These are phyloP conservation scores for Geranomyces variabilis DNA, from an alignment of 192 early-diverging fungal species.

Conservation along the genomic window DNA sequence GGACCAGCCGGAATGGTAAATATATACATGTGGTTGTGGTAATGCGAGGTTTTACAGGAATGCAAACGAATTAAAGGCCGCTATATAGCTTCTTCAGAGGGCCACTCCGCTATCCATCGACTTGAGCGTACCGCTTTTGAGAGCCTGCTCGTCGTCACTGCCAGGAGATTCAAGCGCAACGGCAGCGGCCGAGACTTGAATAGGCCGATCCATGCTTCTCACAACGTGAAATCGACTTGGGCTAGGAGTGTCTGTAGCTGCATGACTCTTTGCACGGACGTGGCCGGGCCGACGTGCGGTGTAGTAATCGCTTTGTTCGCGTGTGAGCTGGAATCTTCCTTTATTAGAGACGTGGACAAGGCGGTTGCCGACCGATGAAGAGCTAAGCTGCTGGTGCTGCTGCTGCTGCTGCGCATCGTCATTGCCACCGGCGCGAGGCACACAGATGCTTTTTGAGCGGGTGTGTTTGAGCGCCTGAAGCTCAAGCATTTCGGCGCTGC, in stretches of 20 bases:
- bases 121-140: slow-evolving; percentile 7
- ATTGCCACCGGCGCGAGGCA: background rate
- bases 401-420: background rate
- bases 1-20: too few relatives aligned
- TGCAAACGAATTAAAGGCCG: too few relatives aligned
- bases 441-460: background rate
- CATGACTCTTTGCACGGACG: background rate
- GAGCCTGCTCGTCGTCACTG: background rate
- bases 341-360: slow-evolving; percentile 26
- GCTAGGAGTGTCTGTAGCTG: too few relatives aligned
- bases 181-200: background rate
- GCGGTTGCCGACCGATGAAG: background rate
- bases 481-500: background rate
- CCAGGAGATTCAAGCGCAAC: background rate
- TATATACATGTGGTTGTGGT: too few relatives aligned
- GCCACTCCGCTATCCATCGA: slow-evolving; percentile 5
- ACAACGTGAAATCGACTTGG: slow-evolving; percentile 26
- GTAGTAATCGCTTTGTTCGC: slow-evolving; percentile 28
- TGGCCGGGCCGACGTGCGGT: slow-evolving; percentile 18
- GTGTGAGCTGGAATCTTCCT: slow-evolving; percentile 30
- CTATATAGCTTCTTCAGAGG: too few relatives aligned
- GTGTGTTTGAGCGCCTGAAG: background rate
- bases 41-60: too few relatives aligned
- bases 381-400: background rate
- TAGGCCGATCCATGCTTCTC: slow-evolving; percentile 8